Evolutionary conservation across 129 eudicot species (phyloP).

Genomic region (Pittosporum tobira): DNA sequence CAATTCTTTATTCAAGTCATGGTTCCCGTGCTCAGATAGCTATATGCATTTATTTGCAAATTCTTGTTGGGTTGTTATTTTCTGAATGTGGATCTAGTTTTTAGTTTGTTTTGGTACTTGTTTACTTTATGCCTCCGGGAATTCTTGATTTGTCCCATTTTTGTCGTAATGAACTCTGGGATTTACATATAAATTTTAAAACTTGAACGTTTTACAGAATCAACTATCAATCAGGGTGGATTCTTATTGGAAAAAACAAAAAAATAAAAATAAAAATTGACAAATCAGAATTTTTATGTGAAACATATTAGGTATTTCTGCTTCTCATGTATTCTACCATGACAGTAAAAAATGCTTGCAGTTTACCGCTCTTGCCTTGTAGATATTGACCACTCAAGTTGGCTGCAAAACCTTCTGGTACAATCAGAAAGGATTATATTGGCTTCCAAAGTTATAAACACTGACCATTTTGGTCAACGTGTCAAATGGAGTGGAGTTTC

Average conservation of each 20-base stretch:
- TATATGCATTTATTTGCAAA: background rate
- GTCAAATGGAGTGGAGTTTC: slow-evolving; percentile 34
- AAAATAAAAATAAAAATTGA: too few species aligned
- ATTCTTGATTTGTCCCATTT: too few species aligned
- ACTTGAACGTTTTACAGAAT: background rate
- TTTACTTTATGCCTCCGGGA: too few species aligned
- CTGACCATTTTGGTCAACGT: slow-evolving; percentile 19
- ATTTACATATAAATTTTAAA: background rate
- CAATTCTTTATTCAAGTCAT: slow-evolving; percentile 1
- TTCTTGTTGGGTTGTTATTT: too few species aligned
- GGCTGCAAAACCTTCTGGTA: slow-evolving; percentile 9
- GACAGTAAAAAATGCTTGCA: background rate
- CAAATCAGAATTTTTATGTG: too few species aligned
- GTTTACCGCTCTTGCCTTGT: slow-evolving; percentile 5
- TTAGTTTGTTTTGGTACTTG: background rate
- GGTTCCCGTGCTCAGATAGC: too few species aligned
- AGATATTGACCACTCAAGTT: slow-evolving; percentile 32
- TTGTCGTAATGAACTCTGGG: background rate
- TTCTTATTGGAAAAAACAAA: background rate
- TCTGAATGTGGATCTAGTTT: background rate
- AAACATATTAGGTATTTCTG: background rate
- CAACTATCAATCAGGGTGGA: too few species aligned
- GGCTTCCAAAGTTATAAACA: slow-evolving; percentile 25
- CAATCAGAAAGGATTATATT: slow-evolving; percentile 9
- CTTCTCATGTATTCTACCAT: background rate